Base-by-base conservation (phyloP, 306 rosid genomes). In the Alnus rubra region DNA sequence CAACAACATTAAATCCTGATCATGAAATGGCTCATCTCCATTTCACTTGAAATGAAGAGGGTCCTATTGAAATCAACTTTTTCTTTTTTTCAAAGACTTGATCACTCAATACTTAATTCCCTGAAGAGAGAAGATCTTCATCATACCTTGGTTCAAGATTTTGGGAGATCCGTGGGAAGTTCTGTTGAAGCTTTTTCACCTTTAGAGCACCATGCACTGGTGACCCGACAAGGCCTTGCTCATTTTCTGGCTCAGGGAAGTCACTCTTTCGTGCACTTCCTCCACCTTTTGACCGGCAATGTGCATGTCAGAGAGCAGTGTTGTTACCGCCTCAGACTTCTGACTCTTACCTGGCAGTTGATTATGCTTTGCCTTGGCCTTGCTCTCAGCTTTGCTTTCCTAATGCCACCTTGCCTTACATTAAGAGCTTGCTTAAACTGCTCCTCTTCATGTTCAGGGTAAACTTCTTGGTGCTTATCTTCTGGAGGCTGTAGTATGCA, bases 61-160 rank as follows among this genome's bases (percentile, higher is more conserved):
- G 5, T 39, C 39, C 39, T 35, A 35, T 35, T 35, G 28, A 23
- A 39, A 35, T 15, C 30, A 37, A 13, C 47, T 64, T 35, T 64
- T 15, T 64, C 8, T 15, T 15, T 19, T 33, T 2, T 15, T 18
- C 70, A 33, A 33, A 16, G 33, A 33, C 48, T 30, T 9, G 74
- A 76, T 15, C 72, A 44, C 28, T 31, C 67, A 19, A 23, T 8
- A 48, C 50, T 28, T 16, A 60, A 68, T 16, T 19, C 55, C 67
- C 42, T 33, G 45, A 37, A 58, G 55, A 67, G 77, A 49, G 23
- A 73, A n/a, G 56, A 31, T 77, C 14, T 81, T 53, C 19, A 58
- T 55, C 80, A 65, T 88, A 94, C 98, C 95, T 89, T 79, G 91
- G 90, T 84, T 89, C 97, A 63, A 86, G 81, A 83, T 89, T 94